Evolutionary conservation across 495 filamentous ascomycete genomes (phyloP).

Genomic region (Podospora fimiseda): DNA sequence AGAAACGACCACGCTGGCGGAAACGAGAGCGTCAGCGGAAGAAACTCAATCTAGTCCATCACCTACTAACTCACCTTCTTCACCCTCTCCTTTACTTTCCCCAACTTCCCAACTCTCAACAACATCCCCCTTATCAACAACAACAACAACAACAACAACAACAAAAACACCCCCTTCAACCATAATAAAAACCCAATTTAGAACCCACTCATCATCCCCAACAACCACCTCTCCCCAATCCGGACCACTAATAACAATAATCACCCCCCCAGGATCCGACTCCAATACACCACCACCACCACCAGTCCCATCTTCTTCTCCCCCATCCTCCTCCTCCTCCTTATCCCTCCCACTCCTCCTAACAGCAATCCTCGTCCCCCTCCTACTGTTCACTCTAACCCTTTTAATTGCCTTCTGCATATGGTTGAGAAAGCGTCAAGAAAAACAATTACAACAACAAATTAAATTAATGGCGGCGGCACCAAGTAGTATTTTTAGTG

Average conservation of each 20-base stretch:
- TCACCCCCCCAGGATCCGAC: too few species aligned
- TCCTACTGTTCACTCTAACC: not conserved
- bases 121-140: not conserved
- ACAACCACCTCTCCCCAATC: not conserved
- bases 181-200: not conserved
- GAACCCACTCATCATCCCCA: not conserved
- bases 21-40: too few species aligned
- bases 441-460: not conserved
- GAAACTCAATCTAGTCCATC: too few species aligned
- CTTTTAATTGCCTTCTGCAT: not conserved
- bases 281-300: too few species aligned
- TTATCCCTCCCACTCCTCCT: not conserved
- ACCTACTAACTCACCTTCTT: too few species aligned
- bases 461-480: not conserved
- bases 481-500: not conserved
- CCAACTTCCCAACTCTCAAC: too few species aligned
- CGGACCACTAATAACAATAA: too few species aligned
- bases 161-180: not conserved
- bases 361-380: not conserved
- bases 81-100: too few species aligned
- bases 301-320: too few species aligned
- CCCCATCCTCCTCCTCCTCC: not conserved
- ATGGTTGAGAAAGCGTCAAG: not conserved
- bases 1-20: too few species aligned
- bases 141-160: not conserved